Evolutionary conservation across 305 asterid genomes (phyloP).

Genomic region (Ajuga reptans): DNA sequence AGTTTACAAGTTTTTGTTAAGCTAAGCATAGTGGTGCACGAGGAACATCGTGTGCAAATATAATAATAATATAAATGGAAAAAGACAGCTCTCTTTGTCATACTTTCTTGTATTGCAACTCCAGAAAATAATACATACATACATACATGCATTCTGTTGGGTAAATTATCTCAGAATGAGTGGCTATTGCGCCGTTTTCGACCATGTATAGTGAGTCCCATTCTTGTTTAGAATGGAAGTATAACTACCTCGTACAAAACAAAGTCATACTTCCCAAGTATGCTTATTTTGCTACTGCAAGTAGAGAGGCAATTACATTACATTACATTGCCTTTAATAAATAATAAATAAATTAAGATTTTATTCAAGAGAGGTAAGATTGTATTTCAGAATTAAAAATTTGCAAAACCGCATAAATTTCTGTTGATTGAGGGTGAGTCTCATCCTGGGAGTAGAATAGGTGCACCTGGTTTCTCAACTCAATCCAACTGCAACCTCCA

Average conservation of each 20-base stretch:
- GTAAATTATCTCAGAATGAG: background rate
- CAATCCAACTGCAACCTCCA: slow-evolving; percentile 77
- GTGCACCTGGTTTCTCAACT: slow-evolving; percentile 45
- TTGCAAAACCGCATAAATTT: slow-evolving; percentile 40
- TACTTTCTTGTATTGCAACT: background rate
- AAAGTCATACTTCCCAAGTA: too few relatives aligned
- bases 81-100: slow-evolving; percentile 1
- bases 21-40: slow-evolving; percentile 9
- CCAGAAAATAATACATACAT: too few relatives aligned
- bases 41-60: background rate
- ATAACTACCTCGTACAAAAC: background rate
- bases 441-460: slow-evolving; percentile 58
- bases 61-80: background rate
- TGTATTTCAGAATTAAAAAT: slow-evolving; percentile 41
- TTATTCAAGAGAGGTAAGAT: slow-evolving; percentile 6
- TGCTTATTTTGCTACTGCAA: too few relatives aligned
- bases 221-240: background rate
- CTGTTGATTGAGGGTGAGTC: slow-evolving; percentile 28
- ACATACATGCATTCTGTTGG: background rate
- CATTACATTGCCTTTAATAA: background rate
- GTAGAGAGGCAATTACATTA: too few relatives aligned
- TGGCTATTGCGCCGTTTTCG: background rate
- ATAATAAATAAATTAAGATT: background rate
- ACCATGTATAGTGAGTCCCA: background rate
- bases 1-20: background rate